These are phyloP conservation scores for Cornus suecica DNA, from an alignment of 148 eudicot genomes.

Conservation along the genomic window DNA sequence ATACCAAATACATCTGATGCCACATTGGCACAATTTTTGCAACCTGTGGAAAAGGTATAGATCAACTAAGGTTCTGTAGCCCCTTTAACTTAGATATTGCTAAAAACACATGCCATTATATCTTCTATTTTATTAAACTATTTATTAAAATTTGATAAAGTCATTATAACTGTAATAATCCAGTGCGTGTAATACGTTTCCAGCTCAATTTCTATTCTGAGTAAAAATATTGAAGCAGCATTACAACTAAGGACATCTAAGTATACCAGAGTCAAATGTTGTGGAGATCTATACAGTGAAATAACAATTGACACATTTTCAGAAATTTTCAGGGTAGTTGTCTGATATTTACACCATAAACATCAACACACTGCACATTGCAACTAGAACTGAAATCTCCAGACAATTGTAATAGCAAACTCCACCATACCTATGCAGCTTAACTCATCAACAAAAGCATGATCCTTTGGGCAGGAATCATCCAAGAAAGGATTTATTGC, in stretches of 20 bases:
- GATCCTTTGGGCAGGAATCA: constrained; percentile 76
- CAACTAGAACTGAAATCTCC: not conserved
- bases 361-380: not conserved
- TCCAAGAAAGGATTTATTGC: constrained; percentile 86
- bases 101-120: not conserved
- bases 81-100: not conserved
- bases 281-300: not conserved
- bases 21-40: constrained; percentile 95
- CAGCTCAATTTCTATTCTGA: too few species aligned
- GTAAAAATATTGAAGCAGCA: not conserved
- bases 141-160: too few species aligned
- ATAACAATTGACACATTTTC: not conserved
- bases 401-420: not conserved
- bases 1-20: constrained; percentile 71
- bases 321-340: not conserved
- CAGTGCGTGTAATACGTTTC: too few species aligned
- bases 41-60: constrained; percentile 41
- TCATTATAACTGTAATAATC: too few species aligned
- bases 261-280: too few species aligned
- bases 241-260: too few species aligned
- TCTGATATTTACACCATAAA: not conserved
- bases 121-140: not conserved
- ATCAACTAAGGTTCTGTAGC: not conserved
- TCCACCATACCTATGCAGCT: constrained; percentile 84
- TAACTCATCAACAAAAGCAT: constrained; percentile 93